Evolutionary conservation across 2,329 filamentous ascomycete species (phyloP).

Genomic region (Clarireedia paspali): DNA sequence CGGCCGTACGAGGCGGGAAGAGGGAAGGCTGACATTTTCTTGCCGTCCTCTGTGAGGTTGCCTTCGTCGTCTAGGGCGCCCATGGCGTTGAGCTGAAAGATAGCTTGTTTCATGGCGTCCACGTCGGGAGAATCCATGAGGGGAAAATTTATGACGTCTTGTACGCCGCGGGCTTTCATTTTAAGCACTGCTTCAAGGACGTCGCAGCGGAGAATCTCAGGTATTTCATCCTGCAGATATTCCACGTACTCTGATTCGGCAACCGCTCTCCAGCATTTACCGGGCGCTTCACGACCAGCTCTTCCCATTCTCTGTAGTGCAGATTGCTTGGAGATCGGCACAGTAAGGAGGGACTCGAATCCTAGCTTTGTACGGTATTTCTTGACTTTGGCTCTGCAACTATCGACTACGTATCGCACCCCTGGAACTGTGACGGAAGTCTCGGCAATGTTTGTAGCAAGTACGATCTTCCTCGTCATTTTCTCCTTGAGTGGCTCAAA

Average conservation of each 20-base stretch:
- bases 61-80: conserved; percentile 67
- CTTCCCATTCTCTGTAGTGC: conserved; percentile 87
- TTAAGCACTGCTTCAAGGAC: conserved; percentile 78
- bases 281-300: conserved; percentile 84
- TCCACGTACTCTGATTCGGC: conserved; percentile 67
- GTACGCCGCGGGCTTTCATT: conserved; percentile 86
- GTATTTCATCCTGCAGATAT: conserved; percentile 66
- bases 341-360: conserved; percentile 83
- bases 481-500: conserved; percentile 66
- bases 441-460: conserved; percentile 97
- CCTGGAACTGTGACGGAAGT: conserved; percentile 94
- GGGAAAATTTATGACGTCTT: conserved; percentile 75
- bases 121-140: conserved; percentile 74
- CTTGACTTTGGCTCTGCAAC: conserved; percentile 90
- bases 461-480: conserved; percentile 79
- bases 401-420: conserved; percentile 84
- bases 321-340: conserved; percentile 87
- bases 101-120: conserved; percentile 72
- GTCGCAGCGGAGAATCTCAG: conserved; percentile 88
- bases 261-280: conserved; percentile 85
- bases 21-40: conserved; percentile 74
- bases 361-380: conserved; percentile 79
- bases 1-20: conserved; percentile 74
- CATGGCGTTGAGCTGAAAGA: conserved; percentile 72
- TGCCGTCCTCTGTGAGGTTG: conserved; percentile 64